A percentile compares a stretch with the other conserved stretches of the same genome.
Conservation (phyloP, 2,329 filamentous ascomycete species). For the Alternaria infectoria region DNA sequence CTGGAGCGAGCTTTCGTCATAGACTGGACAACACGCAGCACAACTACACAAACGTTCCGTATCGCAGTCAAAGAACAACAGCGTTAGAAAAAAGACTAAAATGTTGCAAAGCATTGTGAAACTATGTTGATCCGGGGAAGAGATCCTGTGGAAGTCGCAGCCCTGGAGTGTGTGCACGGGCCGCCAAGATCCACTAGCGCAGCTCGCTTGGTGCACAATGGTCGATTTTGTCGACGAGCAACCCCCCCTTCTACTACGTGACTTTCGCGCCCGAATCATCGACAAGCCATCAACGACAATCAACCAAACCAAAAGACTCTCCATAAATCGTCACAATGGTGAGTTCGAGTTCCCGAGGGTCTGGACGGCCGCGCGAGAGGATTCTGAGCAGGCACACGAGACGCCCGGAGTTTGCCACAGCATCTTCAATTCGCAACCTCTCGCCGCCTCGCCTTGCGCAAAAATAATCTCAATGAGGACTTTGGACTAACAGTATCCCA, state of each 20-base stretch:
- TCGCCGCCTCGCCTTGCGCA: slow-evolving; percentile 16
- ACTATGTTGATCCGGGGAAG: neutral
- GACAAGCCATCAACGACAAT: slow-evolving; percentile 38
- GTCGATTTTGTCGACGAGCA: neutral
- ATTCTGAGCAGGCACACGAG: slow-evolving; percentile 40
- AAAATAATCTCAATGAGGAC: slow-evolving; percentile 18
- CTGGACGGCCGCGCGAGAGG: slow-evolving; percentile 6
- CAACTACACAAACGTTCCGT: neutral
- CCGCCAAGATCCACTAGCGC: neutral
- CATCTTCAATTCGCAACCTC: slow-evolving; percentile 31
- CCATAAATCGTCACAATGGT: slow-evolving; percentile 50
- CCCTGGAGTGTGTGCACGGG: neutral
- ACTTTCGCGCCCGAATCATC: slow-evolving; percentile 44
- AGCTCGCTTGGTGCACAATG: neutral
- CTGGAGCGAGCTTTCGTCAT: neutral
- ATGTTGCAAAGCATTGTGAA: neutral
- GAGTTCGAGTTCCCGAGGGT: slow-evolving; percentile 29
- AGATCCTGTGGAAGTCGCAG: neutral
- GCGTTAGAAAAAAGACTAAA: neutral
- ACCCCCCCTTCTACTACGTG: slow-evolving; percentile 15
- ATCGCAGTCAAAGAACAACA: neutral
- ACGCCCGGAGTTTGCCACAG: slow-evolving; percentile 39
- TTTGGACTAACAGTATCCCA: slow-evolving; percentile 51
- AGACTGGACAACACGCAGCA: neutral
- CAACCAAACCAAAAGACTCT: slow-evolving; percentile 35